Evolutionary conservation across 2,329 filamentous ascomycete species (phyloP), one percentile per base, ranked within the genome.

Genomic region (Fusarium multiceps): DNA sequence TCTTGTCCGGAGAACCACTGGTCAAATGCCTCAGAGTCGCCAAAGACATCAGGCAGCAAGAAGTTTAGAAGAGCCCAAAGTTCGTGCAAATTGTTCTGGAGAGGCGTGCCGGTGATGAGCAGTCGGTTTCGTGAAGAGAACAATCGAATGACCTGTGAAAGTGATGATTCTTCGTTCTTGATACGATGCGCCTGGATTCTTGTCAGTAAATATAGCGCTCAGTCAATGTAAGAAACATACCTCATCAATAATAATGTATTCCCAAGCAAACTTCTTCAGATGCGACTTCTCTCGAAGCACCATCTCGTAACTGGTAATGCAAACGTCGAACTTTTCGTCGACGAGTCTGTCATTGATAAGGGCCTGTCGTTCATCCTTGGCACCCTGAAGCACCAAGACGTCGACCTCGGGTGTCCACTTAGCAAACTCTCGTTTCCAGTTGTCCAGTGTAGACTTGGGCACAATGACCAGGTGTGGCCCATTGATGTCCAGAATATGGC

Each of bases 221-320:
- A 37, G 12, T n/a, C 6, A n/a, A 25, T 13, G 14, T 13, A 3
- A 37, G 8, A 45, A 45, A 43, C 72, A 42, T 72, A 80, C 80
- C 74, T 99, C 96, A 76, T 99, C 96, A 70, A 99, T 97, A 73
- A 99, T 97, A 80, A 99, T 99, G 81, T 99, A 99, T 80, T 99
- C 95, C 96, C 96, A 99, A 0, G 96, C 94, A 79, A 99, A 97
- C 80, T 98, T 98, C 83, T 96, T 97, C 72, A 99, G 81, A 73
- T 97, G 93, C 2, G 92, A 86, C 83, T 99, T 98, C 78, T 99
- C 96, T 61, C 96, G 90, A 14, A 99, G 86, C 63, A 99, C 94
- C 95, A 99, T 98, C 80, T 99, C 96, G 82, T 99, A 99, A 79
- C 94, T 98, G 16, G 96, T 99, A 78, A 99, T 93, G 82, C 95